Evolutionary conservation across 164 flowering plant genomes (phyloP), one percentile per base, ranked within the genome.

Genomic region (Sedum album): DNA sequence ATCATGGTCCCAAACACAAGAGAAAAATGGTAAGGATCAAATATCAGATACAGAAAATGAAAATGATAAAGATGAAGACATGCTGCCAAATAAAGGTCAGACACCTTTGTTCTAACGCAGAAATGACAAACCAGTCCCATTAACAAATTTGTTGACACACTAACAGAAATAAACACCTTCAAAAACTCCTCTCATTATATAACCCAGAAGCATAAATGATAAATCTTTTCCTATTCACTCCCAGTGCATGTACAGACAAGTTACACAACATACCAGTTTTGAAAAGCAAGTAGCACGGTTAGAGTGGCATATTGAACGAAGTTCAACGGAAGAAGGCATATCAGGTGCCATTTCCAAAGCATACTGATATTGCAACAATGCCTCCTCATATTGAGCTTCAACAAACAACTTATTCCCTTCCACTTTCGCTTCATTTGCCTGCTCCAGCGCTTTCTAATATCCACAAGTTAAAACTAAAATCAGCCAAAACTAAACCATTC

Each of bases 271-370:
- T 78, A 91, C 98, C 88, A 86, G 71, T 73, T 93, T 91, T 41
- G 82, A 72, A 76, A 77, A 89, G 79, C 98, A 94, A 11, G 79
- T 67, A 14, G 77, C 98, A 14, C 96, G 82, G 60, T 94, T 94
- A 39, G 91, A 75, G 77, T 94, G 83, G 69, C 96, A 94, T 11
- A 88, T 86, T n/a, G 97, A 84, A 31, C 93, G 86, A 15, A 93
- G 35, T 69, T 93, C 98, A 49, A 67, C 71, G 6, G 87, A 76
- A 35, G 79, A 72, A 4, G 89, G 76, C 71, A 76, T 67, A 31
- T 88, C 90, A 0, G 85, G 84, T 10, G 82, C 82, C 46, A 79
- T 30, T 66, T 86, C 80, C 68, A 94, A 68, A 21, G 98, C 95
- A 69, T 67, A 73, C 55, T 82, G 88, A 73, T 94, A 94, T 69